Evolutionary conservation across 2,329 filamentous ascomycete species (phyloP).

Genomic region (Arthroderma sp.): DNA sequence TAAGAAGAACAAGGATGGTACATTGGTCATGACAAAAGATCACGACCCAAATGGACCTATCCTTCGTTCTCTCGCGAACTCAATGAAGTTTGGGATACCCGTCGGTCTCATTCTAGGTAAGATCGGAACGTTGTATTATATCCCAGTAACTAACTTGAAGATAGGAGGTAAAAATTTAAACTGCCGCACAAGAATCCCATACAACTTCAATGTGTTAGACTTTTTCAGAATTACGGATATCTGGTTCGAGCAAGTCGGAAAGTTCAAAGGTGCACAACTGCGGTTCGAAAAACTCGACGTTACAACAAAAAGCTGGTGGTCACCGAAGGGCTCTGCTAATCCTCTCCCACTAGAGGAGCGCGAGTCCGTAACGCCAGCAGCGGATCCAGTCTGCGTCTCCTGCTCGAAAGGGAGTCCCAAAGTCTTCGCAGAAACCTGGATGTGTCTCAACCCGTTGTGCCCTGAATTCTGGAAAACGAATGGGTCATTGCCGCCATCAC

Average conservation of each 20-base stretch:
- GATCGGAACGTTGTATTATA: neutral
- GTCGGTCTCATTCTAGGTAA: conserved; percentile 47
- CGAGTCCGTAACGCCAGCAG: conserved; percentile 20
- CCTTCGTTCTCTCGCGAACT: conserved; percentile 36
- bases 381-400: conserved; percentile 24
- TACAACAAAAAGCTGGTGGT: conserved; percentile 48
- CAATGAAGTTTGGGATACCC: conserved; percentile 37
- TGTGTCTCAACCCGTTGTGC: conserved; percentile 47
- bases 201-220: conserved; percentile 54
- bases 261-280: conserved; percentile 41
- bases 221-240: conserved; percentile 57
- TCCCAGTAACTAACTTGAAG: conserved; percentile 19
- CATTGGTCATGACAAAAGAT: conserved; percentile 38
- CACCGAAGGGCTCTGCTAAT: conserved; percentile 24
- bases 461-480: conserved; percentile 43
- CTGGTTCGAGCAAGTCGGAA: conserved; percentile 49
- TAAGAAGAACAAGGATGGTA: conserved; percentile 7
- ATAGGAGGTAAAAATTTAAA: conserved; percentile 42
- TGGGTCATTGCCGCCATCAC: conserved; percentile 20
- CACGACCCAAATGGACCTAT: conserved; percentile 30
- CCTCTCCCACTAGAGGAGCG: conserved; percentile 22
- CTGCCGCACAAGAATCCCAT: conserved; percentile 40
- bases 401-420: conserved; percentile 31
- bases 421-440: conserved; percentile 41
- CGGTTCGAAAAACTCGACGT: conserved; percentile 54